Evolutionary conservation across 352 stramenopile species (phyloP).

Genomic region (Phytophthora fragariaefolia): DNA sequence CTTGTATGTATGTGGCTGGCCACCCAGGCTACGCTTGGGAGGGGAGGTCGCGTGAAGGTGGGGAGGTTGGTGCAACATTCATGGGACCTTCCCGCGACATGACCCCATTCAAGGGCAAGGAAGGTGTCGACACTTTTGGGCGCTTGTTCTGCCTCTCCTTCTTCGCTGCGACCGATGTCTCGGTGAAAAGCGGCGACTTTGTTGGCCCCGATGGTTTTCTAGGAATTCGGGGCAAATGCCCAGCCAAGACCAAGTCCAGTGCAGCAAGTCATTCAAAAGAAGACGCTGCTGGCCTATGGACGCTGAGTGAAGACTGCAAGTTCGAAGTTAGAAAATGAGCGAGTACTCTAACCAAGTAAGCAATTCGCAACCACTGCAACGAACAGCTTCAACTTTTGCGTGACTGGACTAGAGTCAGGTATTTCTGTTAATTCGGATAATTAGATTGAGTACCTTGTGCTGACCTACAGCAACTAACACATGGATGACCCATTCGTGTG

Average conservation of each 20-base stretch:
- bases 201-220: slow-evolving; percentile 43
- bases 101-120: no score
- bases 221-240: slow-evolving; percentile 31
- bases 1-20: slow-evolving; percentile 23
- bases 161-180: slow-evolving; percentile 37
- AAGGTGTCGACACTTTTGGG: no score
- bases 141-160: no score
- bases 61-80: background rate
- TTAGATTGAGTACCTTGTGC: background rate
- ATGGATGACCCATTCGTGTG: no score
- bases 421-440: background rate
- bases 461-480: no score
- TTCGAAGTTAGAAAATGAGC: slow-evolving; percentile 29
- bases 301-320: slow-evolving; percentile 42
- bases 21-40: slow-evolving; percentile 5
- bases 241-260: slow-evolving; percentile 39
- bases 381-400: slow-evolving; percentile 13
- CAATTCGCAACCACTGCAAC: background rate
- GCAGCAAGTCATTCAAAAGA: slow-evolving; percentile 39
- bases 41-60: background rate
- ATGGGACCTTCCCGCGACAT: no score
- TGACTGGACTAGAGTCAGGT: background rate
- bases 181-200: slow-evolving; percentile 30
- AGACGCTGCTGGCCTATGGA: slow-evolving; percentile 36
- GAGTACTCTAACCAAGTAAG: background rate